A percentile compares a stretch with the other conserved stretches of the same genome.
phyloP scores from a whole-genome alignment of 176 grass and related monocot species.

The Triticum dicoccoides region DNA sequence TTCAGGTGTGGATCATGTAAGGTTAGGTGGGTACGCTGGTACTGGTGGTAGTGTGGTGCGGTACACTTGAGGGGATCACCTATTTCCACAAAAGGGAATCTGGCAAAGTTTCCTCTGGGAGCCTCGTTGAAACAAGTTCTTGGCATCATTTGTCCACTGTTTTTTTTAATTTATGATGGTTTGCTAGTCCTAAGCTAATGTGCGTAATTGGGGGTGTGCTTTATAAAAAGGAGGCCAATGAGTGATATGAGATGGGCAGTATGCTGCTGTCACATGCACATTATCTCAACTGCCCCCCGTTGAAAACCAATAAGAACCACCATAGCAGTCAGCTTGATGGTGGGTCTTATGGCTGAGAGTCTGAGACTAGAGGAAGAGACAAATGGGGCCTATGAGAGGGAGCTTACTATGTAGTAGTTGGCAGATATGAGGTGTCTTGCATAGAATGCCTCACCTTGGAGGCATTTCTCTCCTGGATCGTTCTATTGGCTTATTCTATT shows the following conservation, averaged over 20 bases:
- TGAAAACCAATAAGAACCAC: conserved; percentile 23
- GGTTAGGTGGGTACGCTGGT: conserved; percentile 12
- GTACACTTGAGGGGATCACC: background rate
- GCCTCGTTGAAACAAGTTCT: conserved; percentile 19
- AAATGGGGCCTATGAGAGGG: conserved; percentile 23
- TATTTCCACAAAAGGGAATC: conserved; percentile 8
- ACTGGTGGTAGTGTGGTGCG: background rate
- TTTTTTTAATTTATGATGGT: background rate
- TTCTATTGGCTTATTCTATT: background rate
- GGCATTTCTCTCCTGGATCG: conserved; percentile 2
- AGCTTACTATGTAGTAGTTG: conserved; percentile 1
- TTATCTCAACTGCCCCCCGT: conserved; percentile 35
- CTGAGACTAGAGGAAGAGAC: conserved; percentile 35
- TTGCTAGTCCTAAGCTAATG: background rate
- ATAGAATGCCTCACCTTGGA: conserved; percentile 30
- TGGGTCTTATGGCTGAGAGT: background rate
- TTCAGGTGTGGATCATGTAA: conserved; percentile 16
- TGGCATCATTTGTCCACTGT: background rate
- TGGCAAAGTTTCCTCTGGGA: background rate
- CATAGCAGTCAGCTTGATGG: conserved; percentile 2
- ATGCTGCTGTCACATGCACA: conserved; percentile 40
- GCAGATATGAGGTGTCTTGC: conserved; percentile 16
- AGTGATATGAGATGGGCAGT: background rate
- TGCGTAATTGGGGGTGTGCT: conserved; percentile 7
- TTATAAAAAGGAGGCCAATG: conserved; percentile 23